Conservation (phyloP, 2,329 filamentous ascomycete species). For the Chaetomium globosum region DNA sequence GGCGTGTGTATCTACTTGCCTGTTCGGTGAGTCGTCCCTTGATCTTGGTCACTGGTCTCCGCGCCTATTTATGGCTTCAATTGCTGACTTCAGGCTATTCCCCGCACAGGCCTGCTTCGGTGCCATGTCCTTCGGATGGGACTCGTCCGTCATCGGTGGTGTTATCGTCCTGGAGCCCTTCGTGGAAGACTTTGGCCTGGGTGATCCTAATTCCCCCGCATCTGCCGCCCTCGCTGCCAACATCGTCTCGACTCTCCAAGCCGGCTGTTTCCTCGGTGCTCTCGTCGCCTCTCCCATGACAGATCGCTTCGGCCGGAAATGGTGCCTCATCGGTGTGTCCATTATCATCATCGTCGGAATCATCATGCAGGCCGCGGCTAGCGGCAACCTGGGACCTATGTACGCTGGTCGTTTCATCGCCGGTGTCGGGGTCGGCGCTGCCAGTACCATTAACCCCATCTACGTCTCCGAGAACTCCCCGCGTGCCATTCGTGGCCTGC, state of each 20-base stretch:
- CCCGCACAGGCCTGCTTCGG: slow-evolving; percentile 48
- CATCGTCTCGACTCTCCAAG: slow-evolving; percentile 62
- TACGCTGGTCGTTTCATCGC: slow-evolving; percentile 63
- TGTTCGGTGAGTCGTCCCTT: slow-evolving; percentile 50
- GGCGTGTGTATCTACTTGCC: slow-evolving; percentile 67
- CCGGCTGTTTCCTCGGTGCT: slow-evolving; percentile 47
- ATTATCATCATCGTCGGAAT: slow-evolving; percentile 60
- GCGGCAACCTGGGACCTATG: slow-evolving; percentile 60
- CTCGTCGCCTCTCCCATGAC: slow-evolving; percentile 54
- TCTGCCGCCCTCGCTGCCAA: slow-evolving; percentile 62
- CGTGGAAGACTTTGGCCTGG: slow-evolving; percentile 59
- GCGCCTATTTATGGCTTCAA: neutral
- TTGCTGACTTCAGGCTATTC: slow-evolving; percentile 15
- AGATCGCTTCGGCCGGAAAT: slow-evolving; percentile 57
- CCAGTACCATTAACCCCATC: slow-evolving; percentile 49
- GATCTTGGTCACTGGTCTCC: too few relatives aligned
- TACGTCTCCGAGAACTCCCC: slow-evolving; percentile 52
- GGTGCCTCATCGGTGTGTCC: slow-evolving; percentile 57
- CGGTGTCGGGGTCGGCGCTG: slow-evolving; percentile 50
- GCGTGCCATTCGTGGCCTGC: slow-evolving; percentile 49
- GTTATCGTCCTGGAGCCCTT: slow-evolving; percentile 62
- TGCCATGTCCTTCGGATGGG: slow-evolving; percentile 62
- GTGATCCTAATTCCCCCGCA: slow-evolving; percentile 45
- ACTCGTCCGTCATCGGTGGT: slow-evolving; percentile 68
- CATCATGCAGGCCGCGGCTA: slow-evolving; percentile 61